Base-by-base conservation (phyloP, 768 basidiomycete genomes). In the Phylloporus scabripes region DNA sequence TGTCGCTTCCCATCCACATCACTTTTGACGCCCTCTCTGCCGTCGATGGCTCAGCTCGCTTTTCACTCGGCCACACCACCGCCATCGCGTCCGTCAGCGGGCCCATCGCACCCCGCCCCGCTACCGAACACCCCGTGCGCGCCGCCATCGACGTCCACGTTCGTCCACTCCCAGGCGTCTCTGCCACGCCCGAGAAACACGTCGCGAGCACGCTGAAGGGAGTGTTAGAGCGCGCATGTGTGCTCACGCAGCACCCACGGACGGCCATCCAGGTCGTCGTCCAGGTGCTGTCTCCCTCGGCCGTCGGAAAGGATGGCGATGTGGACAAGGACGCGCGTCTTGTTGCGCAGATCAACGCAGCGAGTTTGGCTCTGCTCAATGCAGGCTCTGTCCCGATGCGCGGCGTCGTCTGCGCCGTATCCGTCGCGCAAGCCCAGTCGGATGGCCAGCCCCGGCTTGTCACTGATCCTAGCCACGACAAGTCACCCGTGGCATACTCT, bases 181-280 rank as follows among this genome's bases (percentile, higher is more conserved):
- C 90, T 7, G 84, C 81, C 4, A 87, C 85, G 8, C 74, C 84
- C 49, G 75, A 85, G 29, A 89, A 85, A 60, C 70, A 79, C 0
- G 63, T 82, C 32, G 76, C 76, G 0, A 64, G 75, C 7, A 70
- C 71, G 1, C 72, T 92, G 45, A 76, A 79, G 17, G 66, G 77
- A 5, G 70, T 81, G 11, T 64, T 92, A 23, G 66, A 78, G 12
- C 84, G 85, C 5, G 72, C 78, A 0, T 70, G 89, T 33, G 68
- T 89, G n/a, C 77, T 91, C 42, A 70, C 75, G 4, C 76, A 79
- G 42, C 76, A 83, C 50, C 91, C 90, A 7, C 72, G 90, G 12
- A 81, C 85, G 3, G 74, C 89, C 9, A 71, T 91, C 3, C 89
- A 91, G 56, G 72, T 92, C n/a, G 83, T 88, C 1, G 73, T 86